Base-by-base conservation (phyloP, 2,329 filamentous ascomycete species). In the Pseudocercospora macadamiae region DNA sequence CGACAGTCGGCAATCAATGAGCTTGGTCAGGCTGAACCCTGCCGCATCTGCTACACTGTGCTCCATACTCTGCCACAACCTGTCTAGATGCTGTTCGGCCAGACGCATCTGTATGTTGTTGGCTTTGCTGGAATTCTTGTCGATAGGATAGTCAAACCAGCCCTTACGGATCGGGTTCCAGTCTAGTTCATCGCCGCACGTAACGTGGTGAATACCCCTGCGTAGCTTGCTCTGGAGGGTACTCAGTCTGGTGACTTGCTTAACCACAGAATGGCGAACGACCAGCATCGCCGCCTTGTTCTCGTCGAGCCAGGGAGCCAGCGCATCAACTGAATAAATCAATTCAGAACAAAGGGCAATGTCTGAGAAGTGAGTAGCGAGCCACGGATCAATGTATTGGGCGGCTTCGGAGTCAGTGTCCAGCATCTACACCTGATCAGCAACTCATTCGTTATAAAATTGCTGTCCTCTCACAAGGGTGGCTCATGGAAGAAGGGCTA, bases 1-100 rank as follows among this genome's bases (percentile, higher is more conserved):
- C 54, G 54, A 56, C 0, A 79, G 57, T 1, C 61, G 57, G 7
- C 65, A 21, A 1, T 72, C 16, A 36, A 73, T 66, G n/a, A 70
- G 70, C 4, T 66, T 69, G 0, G 63, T 55, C 25, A 75, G 36
- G 2, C 64, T 64, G 4, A 69, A 67, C 28, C 34, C 51, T 7
- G 26, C 47, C 8, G 37, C 32, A 3, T 14, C 28, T 8, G 57
- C 59, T 3, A 69, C 16, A 32, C 59, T 66, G 1, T 51, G 57
- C 26, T 61, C 58, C 9, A 65, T 18, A 8, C 49, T 48, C 48
- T 49, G 37, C 82, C 81, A 84, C 57, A 83, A 79, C 0, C 47
- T 55, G 63, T 84, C 82, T 3, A 86, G 72, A 23, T 76, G 73
- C 0, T 39, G 23, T 68, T 86, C 83, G 0, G 83, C 81, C 1